These are phyloP conservation scores for Lippia alba DNA, from an alignment of 305 asterid genomes.

Conservation along the genomic window DNA sequence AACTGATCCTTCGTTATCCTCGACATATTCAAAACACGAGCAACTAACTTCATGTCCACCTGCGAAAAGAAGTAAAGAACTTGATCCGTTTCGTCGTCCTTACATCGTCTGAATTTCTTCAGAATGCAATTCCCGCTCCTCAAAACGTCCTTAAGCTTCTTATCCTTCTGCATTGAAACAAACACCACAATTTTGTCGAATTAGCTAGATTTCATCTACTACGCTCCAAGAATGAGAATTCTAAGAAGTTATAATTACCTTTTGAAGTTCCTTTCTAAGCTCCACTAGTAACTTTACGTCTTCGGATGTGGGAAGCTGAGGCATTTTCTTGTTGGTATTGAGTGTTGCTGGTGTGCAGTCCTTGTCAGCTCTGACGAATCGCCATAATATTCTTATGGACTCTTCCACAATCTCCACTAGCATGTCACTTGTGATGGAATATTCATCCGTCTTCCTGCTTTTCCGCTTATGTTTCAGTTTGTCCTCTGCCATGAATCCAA, in stretches of 20 bases:
- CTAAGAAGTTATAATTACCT: constrained; percentile 48
- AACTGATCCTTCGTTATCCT: constrained; percentile 76
- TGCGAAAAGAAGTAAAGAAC: constrained; percentile 79
- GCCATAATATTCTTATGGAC: constrained; percentile 88
- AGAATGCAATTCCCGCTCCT: constrained; percentile 79
- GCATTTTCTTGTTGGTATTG: constrained; percentile 44
- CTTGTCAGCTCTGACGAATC: constrained; percentile 77
- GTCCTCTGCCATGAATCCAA: constrained; percentile 58
- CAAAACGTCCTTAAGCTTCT: constrained; percentile 66
- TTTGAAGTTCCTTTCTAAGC: constrained; percentile 58
- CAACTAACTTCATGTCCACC: constrained; percentile 84
- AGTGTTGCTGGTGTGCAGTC: constrained; percentile 47
- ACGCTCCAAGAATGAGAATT: no score
- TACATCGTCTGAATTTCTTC: constrained; percentile 52
- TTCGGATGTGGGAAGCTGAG: constrained; percentile 52
- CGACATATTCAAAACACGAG: constrained; percentile 78
- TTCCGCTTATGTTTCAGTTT: constrained; percentile 50
- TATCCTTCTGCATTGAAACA: constrained; percentile 71
- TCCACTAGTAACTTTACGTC: constrained; percentile 62
- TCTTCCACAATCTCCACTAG: constrained; percentile 89
- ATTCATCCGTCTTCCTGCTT: constrained; percentile 48
- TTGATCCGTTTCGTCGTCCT: constrained; percentile 71
- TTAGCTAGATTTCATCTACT: no score
- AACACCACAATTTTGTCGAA: no score
- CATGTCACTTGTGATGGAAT: constrained; percentile 63